Evolutionary conservation across 176 grass and related monocot species (phyloP).

Genomic region (Alopecurus myosuroides): DNA sequence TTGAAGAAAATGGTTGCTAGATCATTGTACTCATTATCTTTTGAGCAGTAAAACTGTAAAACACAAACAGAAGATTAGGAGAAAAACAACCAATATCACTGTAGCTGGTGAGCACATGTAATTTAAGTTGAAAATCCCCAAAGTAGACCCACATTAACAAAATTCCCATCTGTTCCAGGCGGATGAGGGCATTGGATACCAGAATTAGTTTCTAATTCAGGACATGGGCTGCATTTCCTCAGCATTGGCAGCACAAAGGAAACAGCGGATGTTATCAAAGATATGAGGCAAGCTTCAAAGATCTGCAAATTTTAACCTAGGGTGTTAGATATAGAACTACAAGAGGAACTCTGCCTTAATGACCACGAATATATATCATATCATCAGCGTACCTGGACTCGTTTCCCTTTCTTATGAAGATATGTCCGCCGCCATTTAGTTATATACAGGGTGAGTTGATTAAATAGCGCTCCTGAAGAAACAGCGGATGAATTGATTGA

Average conservation of each 20-base stretch:
- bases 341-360: not conserved
- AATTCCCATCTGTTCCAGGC: constrained; percentile 98
- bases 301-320: constrained; percentile 51
- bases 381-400: constrained; percentile 61
- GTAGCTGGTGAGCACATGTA: not conserved
- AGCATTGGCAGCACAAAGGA: constrained; percentile 91
- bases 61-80: constrained; percentile 22
- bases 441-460: constrained; percentile 96
- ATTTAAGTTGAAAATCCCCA: constrained; percentile 10
- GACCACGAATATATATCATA: not conserved
- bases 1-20: constrained; percentile 99
- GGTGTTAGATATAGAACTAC: constrained; percentile 9
- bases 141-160: constrained; percentile 77
- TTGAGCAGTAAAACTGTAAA: constrained; percentile 93
- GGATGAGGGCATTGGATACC: constrained; percentile 93
- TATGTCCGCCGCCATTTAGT: constrained; percentile 82
- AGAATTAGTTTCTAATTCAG: constrained; percentile 68
- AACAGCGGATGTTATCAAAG: constrained; percentile 75
- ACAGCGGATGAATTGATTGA: constrained; percentile 14
- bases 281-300: constrained; percentile 94
- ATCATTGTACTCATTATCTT: constrained; percentile 96
- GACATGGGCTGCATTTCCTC: constrained; percentile 88
- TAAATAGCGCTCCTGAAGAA: constrained; percentile 90
- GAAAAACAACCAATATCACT: not conserved
- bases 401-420: constrained; percentile 93